Evolutionary conservation across 257 asterid genomes (phyloP), one percentile per base, ranked within the genome.

Genomic region (Solanum piurae): DNA sequence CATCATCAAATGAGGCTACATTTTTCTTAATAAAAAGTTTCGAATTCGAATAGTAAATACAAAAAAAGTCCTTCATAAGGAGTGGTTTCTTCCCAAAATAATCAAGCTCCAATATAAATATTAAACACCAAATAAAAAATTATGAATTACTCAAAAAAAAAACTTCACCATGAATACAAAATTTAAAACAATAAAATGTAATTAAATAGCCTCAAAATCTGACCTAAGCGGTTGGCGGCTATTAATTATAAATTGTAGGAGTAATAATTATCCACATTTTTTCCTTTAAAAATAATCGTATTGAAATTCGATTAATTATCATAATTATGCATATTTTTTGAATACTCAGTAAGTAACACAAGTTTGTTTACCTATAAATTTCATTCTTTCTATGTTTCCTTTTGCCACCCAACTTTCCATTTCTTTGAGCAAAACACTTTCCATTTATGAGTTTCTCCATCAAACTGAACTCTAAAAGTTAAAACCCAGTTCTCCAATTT

Each of bases 51-150:
- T 44, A 1, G 6, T 44, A 44, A 44, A 44, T 44, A 44, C 0
- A 44, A 46, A 46, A 46, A 46, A 46, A 1, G 0, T 46, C 1
- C 55, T 12, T 46, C 0, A 46, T 46, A 46, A 4, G 20, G 0
- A 46, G 0, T 1, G 0, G 7, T 46, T 46, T 5, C 20, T 46
- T 46, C 0, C 20, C 58, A 46, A 46, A 46, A 46, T 13, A 46
- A 46, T 46, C 1, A 13, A 46, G 0, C 0, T 13, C 0, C 20
- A 13, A 46, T 46, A 44, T 33, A 33, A 33, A 36, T 36, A 38
- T 38, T 38, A 38, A 38, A 38, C 42, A 38, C 42, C 10, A 38
- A 38, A 46, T 46, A 13, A 2, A 55, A 55, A 55, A 52, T 7
- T 1, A 20, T 0, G 0, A 2, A 20, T 58, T 58, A 20, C 66